These are phyloP conservation scores for Plasmodium gonderi DNA, from an alignment of 169 alveolate genomes.

Conservation along the genomic window DNA sequence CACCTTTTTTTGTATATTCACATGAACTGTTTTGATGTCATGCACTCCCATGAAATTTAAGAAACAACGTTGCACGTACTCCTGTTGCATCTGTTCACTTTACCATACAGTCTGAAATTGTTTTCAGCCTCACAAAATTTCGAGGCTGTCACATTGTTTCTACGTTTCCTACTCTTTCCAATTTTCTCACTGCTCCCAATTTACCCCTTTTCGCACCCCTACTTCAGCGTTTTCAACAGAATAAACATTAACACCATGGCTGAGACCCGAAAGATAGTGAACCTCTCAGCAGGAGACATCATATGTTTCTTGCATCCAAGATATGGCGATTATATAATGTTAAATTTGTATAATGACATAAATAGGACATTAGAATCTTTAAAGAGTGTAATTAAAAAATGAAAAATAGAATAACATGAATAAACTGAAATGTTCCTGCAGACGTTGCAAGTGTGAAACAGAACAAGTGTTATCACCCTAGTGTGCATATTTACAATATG, in stretches of 20 bases:
- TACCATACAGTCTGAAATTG: too few species aligned
- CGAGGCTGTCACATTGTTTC: too few species aligned
- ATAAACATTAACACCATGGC: slow-evolving; percentile 70
- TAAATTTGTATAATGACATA: slow-evolving; percentile 83
- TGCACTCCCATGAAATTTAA: too few species aligned
- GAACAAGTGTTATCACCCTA: too few species aligned
- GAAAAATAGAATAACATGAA: not conserved
- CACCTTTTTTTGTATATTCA: not conserved
- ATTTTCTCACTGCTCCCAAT: not conserved
- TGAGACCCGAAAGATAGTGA: slow-evolving; percentile 72
- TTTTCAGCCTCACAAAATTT: too few species aligned
- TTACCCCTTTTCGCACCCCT: not conserved
- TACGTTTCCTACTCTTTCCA: not conserved
- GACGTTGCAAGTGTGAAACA: too few species aligned
- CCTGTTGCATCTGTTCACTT: too few species aligned
- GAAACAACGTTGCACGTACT: too few species aligned
- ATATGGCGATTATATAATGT: slow-evolving; percentile 85
- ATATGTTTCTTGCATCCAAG: slow-evolving; percentile 86
- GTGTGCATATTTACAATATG: too few species aligned
- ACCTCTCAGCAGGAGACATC: slow-evolving; percentile 78
- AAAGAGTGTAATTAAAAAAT: slow-evolving; percentile 68
- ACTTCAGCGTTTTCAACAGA: slow-evolving; percentile 54
- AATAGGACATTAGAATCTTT: slow-evolving; percentile 81
- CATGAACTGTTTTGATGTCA: too few species aligned
- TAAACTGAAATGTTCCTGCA: not conserved